Evolutionary conservation across 306 rosid genomes (phyloP).

Genomic region (Echinosophora koreensis): DNA sequence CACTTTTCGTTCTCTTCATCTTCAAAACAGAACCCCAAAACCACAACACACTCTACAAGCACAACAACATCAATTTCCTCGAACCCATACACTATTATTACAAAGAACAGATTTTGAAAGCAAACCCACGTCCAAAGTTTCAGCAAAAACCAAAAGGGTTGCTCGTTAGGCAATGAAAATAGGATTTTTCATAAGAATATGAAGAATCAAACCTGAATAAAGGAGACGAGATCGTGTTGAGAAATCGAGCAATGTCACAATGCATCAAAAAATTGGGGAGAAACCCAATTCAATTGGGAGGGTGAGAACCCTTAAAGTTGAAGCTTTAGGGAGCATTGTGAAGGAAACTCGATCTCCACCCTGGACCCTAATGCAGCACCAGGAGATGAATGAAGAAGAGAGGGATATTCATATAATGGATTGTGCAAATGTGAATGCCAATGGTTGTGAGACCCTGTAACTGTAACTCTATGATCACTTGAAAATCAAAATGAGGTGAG

Average conservation of each 20-base stretch:
- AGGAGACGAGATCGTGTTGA: slow-evolving; percentile 47
- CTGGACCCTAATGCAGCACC: slow-evolving; percentile 42
- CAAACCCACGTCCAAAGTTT: slow-evolving; percentile 32
- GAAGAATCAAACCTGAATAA: slow-evolving; percentile 41
- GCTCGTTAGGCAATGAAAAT: slow-evolving; percentile 22
- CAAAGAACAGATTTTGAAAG: slow-evolving; percentile 31
- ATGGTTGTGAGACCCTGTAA: background rate
- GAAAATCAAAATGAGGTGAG: slow-evolving; percentile 27
- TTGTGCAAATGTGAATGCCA: background rate
- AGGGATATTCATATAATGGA: background rate
- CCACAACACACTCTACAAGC: slow-evolving; percentile 34
- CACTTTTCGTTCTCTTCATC: slow-evolving; percentile 82
- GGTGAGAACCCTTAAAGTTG: slow-evolving; percentile 38
- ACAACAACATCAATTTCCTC: slow-evolving; percentile 49
- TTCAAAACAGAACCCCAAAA: slow-evolving; percentile 27
- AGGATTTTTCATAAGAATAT: background rate
- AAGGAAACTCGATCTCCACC: slow-evolving; percentile 34
- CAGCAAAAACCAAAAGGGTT: slow-evolving; percentile 18
- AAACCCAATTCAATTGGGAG: slow-evolving; percentile 44
- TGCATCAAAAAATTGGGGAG: slow-evolving; percentile 46
- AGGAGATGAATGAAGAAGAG: background rate
- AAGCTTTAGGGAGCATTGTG: slow-evolving; percentile 49
- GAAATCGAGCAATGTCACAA: slow-evolving; percentile 47
- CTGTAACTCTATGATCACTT: slow-evolving; percentile 6
- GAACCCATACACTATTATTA: slow-evolving; percentile 39